Base-by-base conservation (phyloP, 2,329 filamentous ascomycete genomes). In the Didymella segeticola region DNA sequence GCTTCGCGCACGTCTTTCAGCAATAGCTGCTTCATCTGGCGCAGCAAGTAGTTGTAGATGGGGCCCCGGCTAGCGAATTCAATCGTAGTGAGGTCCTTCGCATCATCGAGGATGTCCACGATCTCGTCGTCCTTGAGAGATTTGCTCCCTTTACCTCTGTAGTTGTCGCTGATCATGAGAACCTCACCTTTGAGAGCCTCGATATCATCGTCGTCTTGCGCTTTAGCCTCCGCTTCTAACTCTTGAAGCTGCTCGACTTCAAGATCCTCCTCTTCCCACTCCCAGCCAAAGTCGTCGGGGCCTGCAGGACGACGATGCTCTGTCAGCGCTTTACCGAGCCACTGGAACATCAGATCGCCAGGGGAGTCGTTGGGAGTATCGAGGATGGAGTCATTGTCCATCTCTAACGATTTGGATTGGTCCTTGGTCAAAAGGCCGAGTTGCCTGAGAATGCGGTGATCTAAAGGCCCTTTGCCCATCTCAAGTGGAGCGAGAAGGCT, bases 31-130 rank as follows among this genome's bases (percentile, higher is more conserved):
- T 90, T 82, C 1, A 85, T 72, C 45, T 78, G 70, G 1, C 79
- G 73, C 60, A 87, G 84, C 49, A 93, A 81, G 49, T 83, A 77
- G 36, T 84, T 82, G 71, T 93, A 96, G 0, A 93, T 78, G 0
- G 80, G 77, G 0, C 87, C 87, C 5, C 91, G 85, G 15, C 81
- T 71, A 3, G 75, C 70, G 0, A 73, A 62, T 0, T 81, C 79
- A 10, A 93, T 83, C 0, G 81, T 77, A 74, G 84, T 90, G 14
- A 93, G 71, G 60, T 93, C 81, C 0, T 78, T 43, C 19, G 72
- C 70, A 6, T 54, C 57, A 43, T 75, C 62, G 34, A 81, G 60
- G 27, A 76, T 62, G 37, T 75, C 58, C 45, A 76, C 53, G 30
- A 79, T 63, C 42, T 76, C 62, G 23, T 67, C 46, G 43, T 70